Conservation (phyloP, 192 early-diverging fungal species). For the Pilaira anomala region DNA sequence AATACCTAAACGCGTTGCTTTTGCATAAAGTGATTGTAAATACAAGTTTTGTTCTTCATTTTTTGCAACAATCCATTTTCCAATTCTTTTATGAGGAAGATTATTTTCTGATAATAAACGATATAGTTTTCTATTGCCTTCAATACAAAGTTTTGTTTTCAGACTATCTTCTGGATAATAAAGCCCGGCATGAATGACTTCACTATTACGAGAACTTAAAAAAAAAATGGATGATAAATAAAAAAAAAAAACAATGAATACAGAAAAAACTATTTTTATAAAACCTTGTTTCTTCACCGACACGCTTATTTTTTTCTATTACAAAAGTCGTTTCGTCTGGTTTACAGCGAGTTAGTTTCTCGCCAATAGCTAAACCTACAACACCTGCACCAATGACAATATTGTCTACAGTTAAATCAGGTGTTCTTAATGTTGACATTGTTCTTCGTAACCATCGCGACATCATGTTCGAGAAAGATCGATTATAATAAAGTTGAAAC, state of each 20-base stretch:
- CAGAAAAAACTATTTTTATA: background rate
- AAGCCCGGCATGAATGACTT: constrained; percentile 87
- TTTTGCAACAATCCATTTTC: constrained; percentile 82
- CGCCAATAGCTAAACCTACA: constrained; percentile 75
- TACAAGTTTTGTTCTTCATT: constrained; percentile 47
- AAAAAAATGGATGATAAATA: background rate
- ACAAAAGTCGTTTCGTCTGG: constrained; percentile 50
- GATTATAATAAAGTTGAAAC: too few relatives aligned
- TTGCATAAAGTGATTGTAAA: constrained; percentile 51
- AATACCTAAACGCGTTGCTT: constrained; percentile 53
- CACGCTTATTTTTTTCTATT: constrained; percentile 60
- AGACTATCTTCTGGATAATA: constrained; percentile 76
- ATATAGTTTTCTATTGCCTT: constrained; percentile 72
- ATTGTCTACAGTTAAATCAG: constrained; percentile 60
- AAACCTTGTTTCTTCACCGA: constrained; percentile 73
- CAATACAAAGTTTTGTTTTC: constrained; percentile 74
- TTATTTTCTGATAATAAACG: constrained; percentile 47
- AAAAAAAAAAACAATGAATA: background rate
- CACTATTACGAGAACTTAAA: constrained; percentile 74
- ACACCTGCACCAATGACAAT: constrained; percentile 79
- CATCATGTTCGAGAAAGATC: background rate
- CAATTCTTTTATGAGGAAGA: constrained; percentile 53
- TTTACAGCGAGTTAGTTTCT: constrained; percentile 49
- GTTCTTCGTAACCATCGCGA: background rate
- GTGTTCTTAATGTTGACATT: constrained; percentile 1